Percentiles rank a stretch among this genome's conserved stretches.
Conservation (phyloP, 345 rosid species). For the Moringa oleifera region DNA sequence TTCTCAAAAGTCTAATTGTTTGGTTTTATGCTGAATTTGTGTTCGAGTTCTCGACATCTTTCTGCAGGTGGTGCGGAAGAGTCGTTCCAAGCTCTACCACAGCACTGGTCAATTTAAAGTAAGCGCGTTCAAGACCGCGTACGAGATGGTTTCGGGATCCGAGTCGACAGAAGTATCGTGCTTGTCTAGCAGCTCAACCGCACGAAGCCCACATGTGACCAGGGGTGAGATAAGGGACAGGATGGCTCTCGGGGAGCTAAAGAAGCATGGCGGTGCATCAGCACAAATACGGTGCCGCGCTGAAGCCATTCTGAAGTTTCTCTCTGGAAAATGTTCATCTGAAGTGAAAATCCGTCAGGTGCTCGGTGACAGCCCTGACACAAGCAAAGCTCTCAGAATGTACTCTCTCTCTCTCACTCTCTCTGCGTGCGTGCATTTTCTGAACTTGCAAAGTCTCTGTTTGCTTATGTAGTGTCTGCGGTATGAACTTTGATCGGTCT, state of each 20-base stretch:
- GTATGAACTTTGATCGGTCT: no score
- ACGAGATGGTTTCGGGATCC: conserved; percentile 27
- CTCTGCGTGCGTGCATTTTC: no score
- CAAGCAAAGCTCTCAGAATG: conserved; percentile 98
- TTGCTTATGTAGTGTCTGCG: no score
- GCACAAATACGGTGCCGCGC: conserved; percentile 54
- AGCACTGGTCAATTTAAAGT: conserved; percentile 21
- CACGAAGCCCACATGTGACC: conserved; percentile 19
- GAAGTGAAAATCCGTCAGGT: conserved; percentile 68
- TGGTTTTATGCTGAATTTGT: background rate
- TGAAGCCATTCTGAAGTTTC: conserved; percentile 66
- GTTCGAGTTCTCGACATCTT: background rate
- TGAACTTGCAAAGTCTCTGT: background rate
- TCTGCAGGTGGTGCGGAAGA: conserved; percentile 48
- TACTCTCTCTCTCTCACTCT: conserved; percentile 18
- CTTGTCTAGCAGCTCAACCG: conserved; percentile 55
- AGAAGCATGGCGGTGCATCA: conserved; percentile 31
- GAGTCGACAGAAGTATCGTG: conserved; percentile 44
- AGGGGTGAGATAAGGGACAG: conserved; percentile 14
- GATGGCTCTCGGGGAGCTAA: conserved; percentile 9
- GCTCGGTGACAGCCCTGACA: conserved; percentile 90
- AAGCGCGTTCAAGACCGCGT: conserved; percentile 10
- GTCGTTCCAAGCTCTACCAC: conserved; percentile 40
- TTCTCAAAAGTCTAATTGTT: background rate
- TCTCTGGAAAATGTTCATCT: conserved; percentile 52